These are phyloP conservation scores for Saturnispora dispora DNA, from an alignment of 805 yeast species.

Conservation along the genomic window DNA sequence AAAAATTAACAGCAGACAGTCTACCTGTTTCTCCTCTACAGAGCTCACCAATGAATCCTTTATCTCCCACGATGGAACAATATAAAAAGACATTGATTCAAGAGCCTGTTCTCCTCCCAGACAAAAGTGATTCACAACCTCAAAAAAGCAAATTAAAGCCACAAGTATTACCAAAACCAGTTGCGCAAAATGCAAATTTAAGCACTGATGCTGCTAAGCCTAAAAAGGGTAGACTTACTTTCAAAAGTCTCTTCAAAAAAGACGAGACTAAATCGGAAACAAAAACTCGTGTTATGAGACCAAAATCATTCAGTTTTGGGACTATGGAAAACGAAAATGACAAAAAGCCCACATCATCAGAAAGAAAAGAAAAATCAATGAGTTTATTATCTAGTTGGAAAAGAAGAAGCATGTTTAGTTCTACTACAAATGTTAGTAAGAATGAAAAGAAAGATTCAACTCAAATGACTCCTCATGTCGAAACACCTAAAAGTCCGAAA, in stretches of 20 bases:
- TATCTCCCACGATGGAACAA: constrained; percentile 13
- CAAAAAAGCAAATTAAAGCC: neutral
- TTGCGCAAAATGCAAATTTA: neutral
- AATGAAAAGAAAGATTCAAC: neutral
- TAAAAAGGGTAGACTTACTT: constrained; percentile 20
- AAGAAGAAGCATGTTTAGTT: constrained; percentile 19
- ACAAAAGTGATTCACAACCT: neutral
- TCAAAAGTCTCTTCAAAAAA: constrained; percentile 23
- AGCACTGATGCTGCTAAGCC: neutral
- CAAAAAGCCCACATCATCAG: constrained; percentile 12
- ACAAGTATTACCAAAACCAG: neutral
- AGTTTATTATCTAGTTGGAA: constrained; percentile 26
- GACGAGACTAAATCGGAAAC: constrained; percentile 2
- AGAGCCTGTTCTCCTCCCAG: neutral
- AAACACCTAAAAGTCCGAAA: neutral
- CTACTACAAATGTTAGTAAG: neutral
- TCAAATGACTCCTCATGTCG: neutral
- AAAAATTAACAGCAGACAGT: neutral
- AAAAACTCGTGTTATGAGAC: constrained; percentile 3
- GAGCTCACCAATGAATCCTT: constrained; percentile 11
- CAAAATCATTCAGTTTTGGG: constrained; percentile 12
- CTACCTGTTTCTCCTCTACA: constrained; percentile 6
- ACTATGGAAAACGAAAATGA: neutral
- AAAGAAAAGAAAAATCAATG: constrained; percentile 21
- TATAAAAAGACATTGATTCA: constrained; percentile 5